A percentile compares a stretch with the other conserved stretches of the same genome.
These are phyloP conservation scores for Colletotrichum australisinense DNA, from an alignment of 2,329 filamentous ascomycete genomes.

Conservation along the genomic window DNA sequence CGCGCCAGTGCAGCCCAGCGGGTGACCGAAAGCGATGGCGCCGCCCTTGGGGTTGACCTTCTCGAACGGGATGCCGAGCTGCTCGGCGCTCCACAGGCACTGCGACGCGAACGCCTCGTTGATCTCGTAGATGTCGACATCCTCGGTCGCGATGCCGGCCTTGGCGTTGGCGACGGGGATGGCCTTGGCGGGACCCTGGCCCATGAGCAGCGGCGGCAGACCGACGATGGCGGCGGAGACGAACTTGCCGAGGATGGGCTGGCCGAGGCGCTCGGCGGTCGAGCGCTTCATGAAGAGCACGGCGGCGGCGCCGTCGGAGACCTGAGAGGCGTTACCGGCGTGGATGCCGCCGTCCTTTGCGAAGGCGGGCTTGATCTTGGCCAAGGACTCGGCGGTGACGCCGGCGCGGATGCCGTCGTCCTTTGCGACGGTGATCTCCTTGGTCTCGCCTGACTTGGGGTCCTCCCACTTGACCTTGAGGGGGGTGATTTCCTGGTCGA, in stretches of 20 bases:
- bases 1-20: constrained; percentile 92
- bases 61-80: constrained; percentile 82
- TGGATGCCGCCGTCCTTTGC: constrained; percentile 93
- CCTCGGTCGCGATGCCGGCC: constrained; percentile 85
- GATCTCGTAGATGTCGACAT: constrained; percentile 98
- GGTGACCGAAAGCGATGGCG: constrained; percentile 95
- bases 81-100: constrained; percentile 92
- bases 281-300: constrained; percentile 96
- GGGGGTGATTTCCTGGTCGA: constrained; percentile 90
- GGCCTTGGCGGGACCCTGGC: constrained; percentile 93
- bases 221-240: constrained; percentile 88
- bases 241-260: constrained; percentile 92
- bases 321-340: constrained; percentile 95
- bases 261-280: constrained; percentile 87
- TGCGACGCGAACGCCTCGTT: constrained; percentile 98
- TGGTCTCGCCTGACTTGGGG: constrained; percentile 88
- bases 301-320: constrained; percentile 94
- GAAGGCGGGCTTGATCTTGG: constrained; percentile 91
- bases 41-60: constrained; percentile 99
- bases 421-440: constrained; percentile 82
- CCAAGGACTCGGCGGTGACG: constrained; percentile 88
- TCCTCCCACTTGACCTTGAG: constrained; percentile 89
- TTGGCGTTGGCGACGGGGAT: constrained; percentile 93
- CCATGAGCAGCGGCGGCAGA: constrained; percentile 94
- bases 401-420: constrained; percentile 90